Conservation (phyloP, 257 asterid genomes). For the Scutellaria minor region DNA sequence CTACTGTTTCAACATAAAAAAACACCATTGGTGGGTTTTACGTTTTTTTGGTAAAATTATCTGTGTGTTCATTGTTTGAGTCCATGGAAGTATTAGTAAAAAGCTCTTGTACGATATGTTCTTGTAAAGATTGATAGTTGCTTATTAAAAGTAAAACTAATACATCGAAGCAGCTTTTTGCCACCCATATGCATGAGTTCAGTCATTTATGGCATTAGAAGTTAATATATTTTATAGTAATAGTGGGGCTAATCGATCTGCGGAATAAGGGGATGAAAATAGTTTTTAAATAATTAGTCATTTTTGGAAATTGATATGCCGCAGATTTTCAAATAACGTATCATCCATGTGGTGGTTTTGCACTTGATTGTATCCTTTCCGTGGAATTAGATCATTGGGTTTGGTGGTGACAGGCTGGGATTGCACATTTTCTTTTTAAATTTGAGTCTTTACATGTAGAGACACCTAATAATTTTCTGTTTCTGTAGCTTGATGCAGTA, state of each 20-base stretch:
- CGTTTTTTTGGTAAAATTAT: not conserved
- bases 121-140: not conserved
- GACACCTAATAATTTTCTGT: constrained; percentile 27
- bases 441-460: constrained; percentile 5
- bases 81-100: not conserved
- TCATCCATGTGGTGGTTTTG: constrained; percentile 18
- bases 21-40: constrained; percentile 19
- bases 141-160: not conserved
- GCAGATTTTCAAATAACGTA: constrained; percentile 8
- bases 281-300: not conserved
- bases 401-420: constrained; percentile 15
- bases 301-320: constrained; percentile 14
- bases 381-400: constrained; percentile 22
- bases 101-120: not conserved
- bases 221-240: not conserved
- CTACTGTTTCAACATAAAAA: not conserved
- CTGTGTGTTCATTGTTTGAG: constrained; percentile 5
- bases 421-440: constrained; percentile 29
- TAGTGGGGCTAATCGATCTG: constrained; percentile 10
- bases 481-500: constrained; percentile 78
- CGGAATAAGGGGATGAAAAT: not conserved
- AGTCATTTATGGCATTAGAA: constrained; percentile 14
- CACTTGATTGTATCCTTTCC: constrained; percentile 20
- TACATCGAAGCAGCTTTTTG: not conserved
- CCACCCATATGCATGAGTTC: constrained; percentile 1